Base-by-base conservation (phyloP, 2,329 filamentous ascomycete species). In the Fusarium liriodendri region DNA sequence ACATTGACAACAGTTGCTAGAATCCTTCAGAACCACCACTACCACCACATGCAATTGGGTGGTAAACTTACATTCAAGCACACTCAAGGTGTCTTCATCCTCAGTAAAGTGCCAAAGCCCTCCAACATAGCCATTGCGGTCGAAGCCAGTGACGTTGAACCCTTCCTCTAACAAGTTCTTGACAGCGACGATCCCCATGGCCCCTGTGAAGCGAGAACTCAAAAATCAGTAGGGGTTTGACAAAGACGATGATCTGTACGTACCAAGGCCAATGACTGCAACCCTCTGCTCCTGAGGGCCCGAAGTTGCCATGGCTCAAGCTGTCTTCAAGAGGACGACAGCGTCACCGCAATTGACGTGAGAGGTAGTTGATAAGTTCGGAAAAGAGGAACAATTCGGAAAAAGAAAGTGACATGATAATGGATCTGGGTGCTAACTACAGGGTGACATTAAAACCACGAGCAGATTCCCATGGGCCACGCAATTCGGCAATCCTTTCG, bases 121-220 rank as follows among this genome's bases (percentile, higher is more conserved):
- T 11, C 85, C 85, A 20, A 85, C 74, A 64, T 81, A 82, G 52
- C 75, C 67, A 63, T 83, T 83, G 32, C 81, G 78, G 57, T 87
- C 86, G 54, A 86, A 87, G 3, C 82, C 85, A 1, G 81, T 80
- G 6, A 82, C 84, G 11, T 85, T 75, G 61, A 86, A 87, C 10
- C 84, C 84, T 75, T 85, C 84, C 65, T 87, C 84, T 3, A 81
- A 73, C 20, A 87, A 70, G 40, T 83, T 83, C 76, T 87, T 87
- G 60, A 85, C 76, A 7, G 82, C 77, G 9, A 83, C 81, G 22
- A 84, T 79, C 47, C 84, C 84, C 57, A 82, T 78, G 18, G 80
- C 80, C 16, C 83, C 82, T 82, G 67, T 8, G 20, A 59, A 54
- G 45, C 37, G 37, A 35, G n/a, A 27, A 9, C 42, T 63, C 18